A percentile compares a stretch with the other conserved stretches of the same genome.
phyloP scores from a whole-genome alignment of 2,329 filamentous ascomycete species.

The Hypoxylon sp. region DNA sequence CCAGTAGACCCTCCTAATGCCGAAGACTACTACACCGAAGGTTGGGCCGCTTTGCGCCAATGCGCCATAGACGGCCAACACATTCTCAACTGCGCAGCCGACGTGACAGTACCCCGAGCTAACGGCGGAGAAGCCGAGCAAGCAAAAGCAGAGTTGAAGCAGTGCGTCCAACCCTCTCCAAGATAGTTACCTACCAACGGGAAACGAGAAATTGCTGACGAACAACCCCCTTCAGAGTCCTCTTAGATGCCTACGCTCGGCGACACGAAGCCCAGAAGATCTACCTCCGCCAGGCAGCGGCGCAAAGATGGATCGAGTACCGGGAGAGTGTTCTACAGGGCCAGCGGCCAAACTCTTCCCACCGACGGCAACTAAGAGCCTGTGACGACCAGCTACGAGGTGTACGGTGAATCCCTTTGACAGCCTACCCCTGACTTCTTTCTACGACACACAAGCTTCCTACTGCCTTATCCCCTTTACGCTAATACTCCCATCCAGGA shows the following conservation, averaged over 20 bases:
- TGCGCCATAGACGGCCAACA: slow-evolving; percentile 72
- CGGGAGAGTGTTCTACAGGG: slow-evolving; percentile 67
- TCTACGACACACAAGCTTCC: slow-evolving; percentile 9
- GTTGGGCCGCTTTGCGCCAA: slow-evolving; percentile 72
- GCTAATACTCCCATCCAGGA: slow-evolving; percentile 58
- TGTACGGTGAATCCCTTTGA: slow-evolving; percentile 56
- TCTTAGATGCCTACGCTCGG: slow-evolving; percentile 70
- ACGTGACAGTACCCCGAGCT: slow-evolving; percentile 68
- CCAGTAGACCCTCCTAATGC: slow-evolving; percentile 66
- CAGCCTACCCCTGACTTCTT: slow-evolving; percentile 12
- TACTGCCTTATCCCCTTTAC: not conserved
- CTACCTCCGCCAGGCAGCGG: slow-evolving; percentile 70
- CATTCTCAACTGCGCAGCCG: slow-evolving; percentile 73
- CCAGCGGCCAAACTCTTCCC: slow-evolving; percentile 60
- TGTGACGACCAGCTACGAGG: slow-evolving; percentile 68
- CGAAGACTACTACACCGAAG: slow-evolving; percentile 73
- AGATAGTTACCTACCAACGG: not conserved
- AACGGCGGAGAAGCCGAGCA: slow-evolving; percentile 70
- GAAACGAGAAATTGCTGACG: slow-evolving; percentile 31
- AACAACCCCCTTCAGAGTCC: slow-evolving; percentile 57
- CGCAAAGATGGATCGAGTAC: slow-evolving; percentile 69
- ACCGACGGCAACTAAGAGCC: slow-evolving; percentile 63
- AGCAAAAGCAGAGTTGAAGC: slow-evolving; percentile 71
- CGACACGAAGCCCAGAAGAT: slow-evolving; percentile 75
- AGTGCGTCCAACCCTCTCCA: slow-evolving; percentile 59